Percentiles rank a stretch among this genome's conserved stretches.
Evolutionary conservation across 768 basidiomycete genomes (phyloP).

Genomic region (Exidia glandulosa): DNA sequence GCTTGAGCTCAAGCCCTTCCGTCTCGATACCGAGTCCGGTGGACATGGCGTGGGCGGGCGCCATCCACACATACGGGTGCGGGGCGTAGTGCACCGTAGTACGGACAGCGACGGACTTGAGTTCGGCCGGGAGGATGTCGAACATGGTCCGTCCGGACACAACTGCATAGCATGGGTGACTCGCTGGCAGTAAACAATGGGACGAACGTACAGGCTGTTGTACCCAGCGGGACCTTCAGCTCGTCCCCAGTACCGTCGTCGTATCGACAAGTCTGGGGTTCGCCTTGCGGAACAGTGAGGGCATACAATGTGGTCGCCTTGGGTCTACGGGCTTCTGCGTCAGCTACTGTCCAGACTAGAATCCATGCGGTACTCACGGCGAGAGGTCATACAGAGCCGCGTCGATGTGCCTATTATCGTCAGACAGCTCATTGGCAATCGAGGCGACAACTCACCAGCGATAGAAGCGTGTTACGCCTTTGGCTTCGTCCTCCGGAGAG

Average conservation of each 20-base stretch:
- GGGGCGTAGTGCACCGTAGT: slow-evolving; percentile 68
- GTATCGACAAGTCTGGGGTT: slow-evolving; percentile 54
- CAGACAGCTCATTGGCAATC: neutral
- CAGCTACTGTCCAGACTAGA: neutral
- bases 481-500: slow-evolving; percentile 57
- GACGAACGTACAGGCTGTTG: slow-evolving; percentile 65
- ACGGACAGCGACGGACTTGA: slow-evolving; percentile 75
- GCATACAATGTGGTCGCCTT: slow-evolving; percentile 81
- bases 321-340: slow-evolving; percentile 25
- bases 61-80: slow-evolving; percentile 89
- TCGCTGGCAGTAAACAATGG: neutral
- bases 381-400: slow-evolving; percentile 70
- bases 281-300: slow-evolving; percentile 57
- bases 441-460: slow-evolving; percentile 42
- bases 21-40: slow-evolving; percentile 77
- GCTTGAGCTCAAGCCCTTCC: slow-evolving; percentile 60
- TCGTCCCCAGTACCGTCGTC: slow-evolving; percentile 85
- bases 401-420: slow-evolving; percentile 67
- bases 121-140: slow-evolving; percentile 53
- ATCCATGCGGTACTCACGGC: slow-evolving; percentile 22
- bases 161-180: slow-evolving; percentile 15
- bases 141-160: slow-evolving; percentile 72
- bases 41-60: slow-evolving; percentile 55
- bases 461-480: slow-evolving; percentile 80
- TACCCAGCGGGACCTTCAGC: slow-evolving; percentile 71